Base-by-base conservation (phyloP, 257 asterid species). In the Apocynum venetum region DNA sequence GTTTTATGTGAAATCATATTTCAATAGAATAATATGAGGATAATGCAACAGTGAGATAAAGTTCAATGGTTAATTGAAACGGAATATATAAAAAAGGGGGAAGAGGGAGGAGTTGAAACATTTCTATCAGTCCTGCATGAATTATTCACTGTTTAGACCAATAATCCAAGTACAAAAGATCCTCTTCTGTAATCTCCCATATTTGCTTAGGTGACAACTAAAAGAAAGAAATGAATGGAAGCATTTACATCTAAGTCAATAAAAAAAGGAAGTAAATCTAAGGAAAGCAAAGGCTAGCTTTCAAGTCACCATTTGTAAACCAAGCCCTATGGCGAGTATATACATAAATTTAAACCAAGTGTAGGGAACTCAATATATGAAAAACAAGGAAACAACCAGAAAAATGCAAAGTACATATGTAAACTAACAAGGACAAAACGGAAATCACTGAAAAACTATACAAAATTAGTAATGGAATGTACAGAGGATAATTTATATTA, bases 401-500 rank as follows among this genome's bases (percentile, higher is more conserved):
- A 17, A 3, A 8, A 40, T 4, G 3, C 76, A 31, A 14, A 5
- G 61, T 51, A 52, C 4, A 14, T 72, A 51, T 35, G 31, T 41
- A 1, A 35, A 51, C 48, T 6, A 72, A 73, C 25, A 65, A 38
- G 7, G n/a, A 65, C 12, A 65, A 15, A 38, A 7, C 4, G 47
- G 11, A 14, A 0, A 64, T 10, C 49, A 46, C 4, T 4, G 4
- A 65, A 38, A 65, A 6, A 6, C 40, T 25, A 43, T 38, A 15
- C 3, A 19, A 14, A 68, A 20, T 17, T 44, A 68, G 3, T 68
- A 38, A 57, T 40, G 31, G 11, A 43, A 17, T 8, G 53, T 43
- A 15, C 51, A 68, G 35, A 68, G 36, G 72, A 68, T 41, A 43
- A 3, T 8, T 63, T 77, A 44, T 2, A 40, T 3, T 86, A 96